phyloP scores from a whole-genome alignment of 2,329 filamentous ascomycete genomes.

The Penicillium janthinellum region DNA sequence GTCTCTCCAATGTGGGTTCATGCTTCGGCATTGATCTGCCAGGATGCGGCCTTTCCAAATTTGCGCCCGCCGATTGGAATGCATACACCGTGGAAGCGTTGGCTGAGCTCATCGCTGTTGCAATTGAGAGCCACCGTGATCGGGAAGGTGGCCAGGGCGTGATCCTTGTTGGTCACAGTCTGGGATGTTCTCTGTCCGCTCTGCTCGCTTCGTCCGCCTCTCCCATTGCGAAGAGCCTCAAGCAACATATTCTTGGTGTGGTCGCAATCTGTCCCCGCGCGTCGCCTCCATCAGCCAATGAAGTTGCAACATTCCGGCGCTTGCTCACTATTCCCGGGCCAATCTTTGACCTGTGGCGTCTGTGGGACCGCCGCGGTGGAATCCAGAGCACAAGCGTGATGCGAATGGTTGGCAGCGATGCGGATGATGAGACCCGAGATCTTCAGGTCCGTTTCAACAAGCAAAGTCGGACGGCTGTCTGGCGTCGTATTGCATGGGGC shows the following conservation, averaged over 20 bases:
- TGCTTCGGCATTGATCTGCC: constrained; percentile 89
- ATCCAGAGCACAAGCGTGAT: constrained; percentile 74
- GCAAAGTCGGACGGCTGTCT: constrained; percentile 80
- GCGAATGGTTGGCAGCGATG: constrained; percentile 62
- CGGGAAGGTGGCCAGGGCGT: constrained; percentile 67
- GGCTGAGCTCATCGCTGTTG: constrained; percentile 70
- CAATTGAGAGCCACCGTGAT: constrained; percentile 74
- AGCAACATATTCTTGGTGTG: constrained; percentile 70
- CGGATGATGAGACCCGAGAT: constrained; percentile 44
- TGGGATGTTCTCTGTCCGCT: constrained; percentile 80
- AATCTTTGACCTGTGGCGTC: constrained; percentile 74
- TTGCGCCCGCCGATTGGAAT: constrained; percentile 68
- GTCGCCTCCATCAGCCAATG: constrained; percentile 59
- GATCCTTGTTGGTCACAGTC: constrained; percentile 82
- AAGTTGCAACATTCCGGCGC: constrained; percentile 55
- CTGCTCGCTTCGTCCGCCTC: constrained; percentile 66
- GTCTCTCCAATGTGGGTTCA: constrained; percentile 77
- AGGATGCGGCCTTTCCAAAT: constrained; percentile 81
- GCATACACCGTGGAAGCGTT: constrained; percentile 80
- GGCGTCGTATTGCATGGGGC: constrained; percentile 77
- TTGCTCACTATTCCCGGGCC: constrained; percentile 66
- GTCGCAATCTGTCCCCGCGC: constrained; percentile 80
- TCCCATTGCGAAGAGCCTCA: constrained; percentile 55
- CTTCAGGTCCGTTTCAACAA: constrained; percentile 62
- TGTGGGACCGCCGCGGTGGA: constrained; percentile 79